A percentile compares a stretch with the other conserved stretches of the same genome.
Evolutionary conservation across 2,329 filamentous ascomycete genomes (phyloP).

Genomic region (Penicillium sp.): DNA sequence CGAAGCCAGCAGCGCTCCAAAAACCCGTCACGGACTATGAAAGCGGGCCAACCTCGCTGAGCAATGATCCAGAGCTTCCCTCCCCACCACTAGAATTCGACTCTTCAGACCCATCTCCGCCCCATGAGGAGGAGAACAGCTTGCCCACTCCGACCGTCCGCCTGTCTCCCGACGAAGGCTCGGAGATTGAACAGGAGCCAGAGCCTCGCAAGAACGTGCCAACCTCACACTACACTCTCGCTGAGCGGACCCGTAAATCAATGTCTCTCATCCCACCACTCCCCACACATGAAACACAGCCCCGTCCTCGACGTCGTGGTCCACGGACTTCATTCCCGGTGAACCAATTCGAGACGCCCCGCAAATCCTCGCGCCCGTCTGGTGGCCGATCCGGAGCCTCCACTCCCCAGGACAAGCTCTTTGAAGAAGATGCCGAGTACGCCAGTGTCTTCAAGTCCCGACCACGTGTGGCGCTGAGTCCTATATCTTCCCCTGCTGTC

Average conservation of each 20-base stretch:
- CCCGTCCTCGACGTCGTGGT: slow-evolving; percentile 27
- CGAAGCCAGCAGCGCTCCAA: neutral
- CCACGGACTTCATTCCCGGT: slow-evolving; percentile 46
- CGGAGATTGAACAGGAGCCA: slow-evolving; percentile 6
- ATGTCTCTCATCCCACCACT: slow-evolving; percentile 63
- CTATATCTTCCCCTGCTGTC: slow-evolving; percentile 49
- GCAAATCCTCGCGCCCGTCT: slow-evolving; percentile 28
- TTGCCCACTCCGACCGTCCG: slow-evolving; percentile 12
- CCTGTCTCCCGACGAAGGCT: slow-evolving; percentile 8
- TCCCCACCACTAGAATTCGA: neutral
- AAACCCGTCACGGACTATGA: neutral
- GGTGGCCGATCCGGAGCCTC: slow-evolving; percentile 34
- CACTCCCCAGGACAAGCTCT: slow-evolving; percentile 65
- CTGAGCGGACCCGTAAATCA: slow-evolving; percentile 77
- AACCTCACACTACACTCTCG: slow-evolving; percentile 48
- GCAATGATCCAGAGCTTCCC: neutral
- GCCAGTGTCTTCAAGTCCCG: slow-evolving; percentile 81
- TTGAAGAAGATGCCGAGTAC: slow-evolving; percentile 70
- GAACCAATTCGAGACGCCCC: slow-evolving; percentile 57
- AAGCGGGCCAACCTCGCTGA: neutral
- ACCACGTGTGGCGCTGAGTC: slow-evolving; percentile 76
- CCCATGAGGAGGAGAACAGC: neutral
- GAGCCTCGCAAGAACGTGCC: slow-evolving; percentile 25
- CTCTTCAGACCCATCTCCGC: neutral
- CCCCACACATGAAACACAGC: slow-evolving; percentile 17